Base-by-base conservation (phyloP, 1,139 yeast genomes). In the Yamadazyma buinensis region DNA sequence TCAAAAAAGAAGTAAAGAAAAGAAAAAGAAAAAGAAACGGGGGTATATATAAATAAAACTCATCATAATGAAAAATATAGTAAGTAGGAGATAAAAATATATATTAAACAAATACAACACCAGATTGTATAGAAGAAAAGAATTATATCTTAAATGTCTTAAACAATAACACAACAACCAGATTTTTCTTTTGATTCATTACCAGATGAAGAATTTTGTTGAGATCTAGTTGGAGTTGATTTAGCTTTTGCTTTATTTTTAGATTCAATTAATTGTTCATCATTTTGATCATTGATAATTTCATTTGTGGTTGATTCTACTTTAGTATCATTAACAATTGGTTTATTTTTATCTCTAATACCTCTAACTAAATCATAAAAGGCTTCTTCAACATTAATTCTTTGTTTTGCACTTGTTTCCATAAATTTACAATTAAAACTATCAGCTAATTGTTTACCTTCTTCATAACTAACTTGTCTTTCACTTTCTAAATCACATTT, bases 341-440 rank as follows among this genome's bases (percentile, higher is more conserved):
- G 40, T 28, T 40, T 37, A 38, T 47, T 46, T 13, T 40, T 42
- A 33, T 54, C 57, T 38, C 60, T 50, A 15, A 84, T 80, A 32
- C 74, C 71, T 44, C 90, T 71, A 8, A 84, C 94, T 44, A 85
- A 66, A 28, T 79, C 83, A 52, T 72, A 82, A 58, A 94, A 92
- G 2, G 95, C 87, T 51, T 87, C 95, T 57, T 92, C 97, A 35
- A 94, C 97, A 51, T 92, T 90, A 56, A 87, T 79, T 47, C 95
- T 79, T 55, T 84, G 90, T 66, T 92, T 88, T 23, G 98, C 98
- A 36, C 92, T 80, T 3, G 97, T 86, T 61, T 92, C 98, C 51
- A 88, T 72, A 54, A 90, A 94, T 28, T 85, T 84, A 44, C 95
- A 84, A 46, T 77, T 72, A 61, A 77, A 84, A 40, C 75, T 73